Evolutionary conservation across 1,139 yeast species (phyloP).

Genomic region (Candida neerlandica): DNA sequence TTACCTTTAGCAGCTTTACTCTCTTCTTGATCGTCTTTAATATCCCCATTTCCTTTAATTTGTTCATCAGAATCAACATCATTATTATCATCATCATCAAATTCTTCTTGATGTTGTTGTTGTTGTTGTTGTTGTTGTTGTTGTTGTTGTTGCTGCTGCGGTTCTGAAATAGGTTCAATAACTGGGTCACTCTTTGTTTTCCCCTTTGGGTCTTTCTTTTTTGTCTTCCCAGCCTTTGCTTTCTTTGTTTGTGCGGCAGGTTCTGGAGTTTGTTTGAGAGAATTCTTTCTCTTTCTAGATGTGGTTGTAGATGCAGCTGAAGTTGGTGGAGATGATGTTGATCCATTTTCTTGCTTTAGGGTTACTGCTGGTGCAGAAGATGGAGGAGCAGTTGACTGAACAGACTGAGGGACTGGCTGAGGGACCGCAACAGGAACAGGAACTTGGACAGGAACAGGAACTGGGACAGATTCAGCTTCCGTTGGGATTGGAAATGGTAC

Average conservation of each 20-base stretch:
- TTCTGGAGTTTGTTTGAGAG: neutral
- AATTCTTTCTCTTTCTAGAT: conserved; percentile 7
- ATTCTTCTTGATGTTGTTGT: conserved; percentile 17
- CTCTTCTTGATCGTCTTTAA: neutral
- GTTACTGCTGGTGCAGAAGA: neutral
- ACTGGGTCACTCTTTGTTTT: conserved; percentile 12
- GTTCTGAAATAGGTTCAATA: conserved; percentile 6
- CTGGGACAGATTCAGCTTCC: neutral
- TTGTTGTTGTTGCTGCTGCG: conserved; percentile 3
- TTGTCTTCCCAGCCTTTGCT: conserved; percentile 7
- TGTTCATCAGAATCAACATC: conserved; percentile 11
- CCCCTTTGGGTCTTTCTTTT: conserved; percentile 9
- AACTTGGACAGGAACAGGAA: too few species aligned
- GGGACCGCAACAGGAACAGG: neutral
- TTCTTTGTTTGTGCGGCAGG: conserved; percentile 6
- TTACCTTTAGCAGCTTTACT: conserved; percentile 2
- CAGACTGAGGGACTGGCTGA: neutral
- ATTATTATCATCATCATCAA: conserved; percentile 12
- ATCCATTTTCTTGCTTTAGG: neutral
- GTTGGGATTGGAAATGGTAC: neutral
- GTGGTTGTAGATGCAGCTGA: conserved; percentile 7
- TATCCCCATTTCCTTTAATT: conserved; percentile 14
- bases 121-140: conserved; percentile 12
- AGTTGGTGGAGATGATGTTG: neutral
- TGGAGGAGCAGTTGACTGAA: too few species aligned